These are phyloP conservation scores for Neurospora sp. DNA, from an alignment of 495 filamentous ascomycete species.

Conservation along the genomic window DNA sequence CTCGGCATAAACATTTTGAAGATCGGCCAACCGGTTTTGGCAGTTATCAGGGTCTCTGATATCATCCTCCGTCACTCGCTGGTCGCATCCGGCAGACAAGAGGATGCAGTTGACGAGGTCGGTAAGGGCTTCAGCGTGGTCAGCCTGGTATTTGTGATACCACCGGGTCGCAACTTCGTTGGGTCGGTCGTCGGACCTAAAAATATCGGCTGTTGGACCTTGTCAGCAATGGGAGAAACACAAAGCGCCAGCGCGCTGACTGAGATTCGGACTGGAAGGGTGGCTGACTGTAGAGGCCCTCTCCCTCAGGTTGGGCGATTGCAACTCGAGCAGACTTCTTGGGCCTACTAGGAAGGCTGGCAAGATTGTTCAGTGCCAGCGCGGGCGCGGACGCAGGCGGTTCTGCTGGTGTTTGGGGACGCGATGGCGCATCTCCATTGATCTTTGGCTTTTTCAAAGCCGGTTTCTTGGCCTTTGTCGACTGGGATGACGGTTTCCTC, in stretches of 20 bases:
- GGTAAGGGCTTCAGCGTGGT: conserved; percentile 58
- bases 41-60: conserved; percentile 79
- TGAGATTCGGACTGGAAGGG: neutral
- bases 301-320: conserved; percentile 43
- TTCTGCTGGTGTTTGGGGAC: neutral
- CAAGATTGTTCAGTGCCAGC: conserved; percentile 24
- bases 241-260: neutral
- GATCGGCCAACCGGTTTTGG: conserved; percentile 54
- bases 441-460: conserved; percentile 67
- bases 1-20: conserved; percentile 72
- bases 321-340: conserved; percentile 46
- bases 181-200: conserved; percentile 55
- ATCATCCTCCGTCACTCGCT: conserved; percentile 63
- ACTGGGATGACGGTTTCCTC: conserved; percentile 28
- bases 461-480: conserved; percentile 43
- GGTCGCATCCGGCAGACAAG: conserved; percentile 67
- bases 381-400: neutral
- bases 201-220: conserved; percentile 57
- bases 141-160: conserved; percentile 60
- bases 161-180: conserved; percentile 75
- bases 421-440: conserved; percentile 44
- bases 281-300: conserved; percentile 66
- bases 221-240: conserved; percentile 13
- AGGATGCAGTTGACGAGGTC: conserved; percentile 87
- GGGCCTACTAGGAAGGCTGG: conserved; percentile 49